Evolutionary conservation across 1,139 yeast species (phyloP), one percentile per base, ranked within the genome.

Genomic region (Hemisphaericaspora lyxosophila): DNA sequence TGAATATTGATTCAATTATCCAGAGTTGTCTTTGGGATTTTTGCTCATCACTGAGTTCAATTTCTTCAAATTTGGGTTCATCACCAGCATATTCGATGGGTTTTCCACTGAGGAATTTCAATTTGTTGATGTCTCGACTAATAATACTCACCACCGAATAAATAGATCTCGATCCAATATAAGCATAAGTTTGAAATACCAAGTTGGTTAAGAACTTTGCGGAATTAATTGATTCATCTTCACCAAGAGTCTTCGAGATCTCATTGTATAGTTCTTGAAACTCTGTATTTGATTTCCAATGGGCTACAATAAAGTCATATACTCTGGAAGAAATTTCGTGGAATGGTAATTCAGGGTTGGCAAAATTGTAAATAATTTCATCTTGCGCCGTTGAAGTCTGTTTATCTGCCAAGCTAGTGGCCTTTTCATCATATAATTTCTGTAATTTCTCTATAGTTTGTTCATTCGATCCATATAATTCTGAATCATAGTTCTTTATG

Each of bases 141-240:
- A 88, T 70, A 56, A 85, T 82, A 49, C 80, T 80, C 38, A 81
- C 82, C 29, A 89, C 89, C 41, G 95, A 95, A 17, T 95, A 86
- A 33, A 90, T 75, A 0, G 97, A 89, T 55, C 97, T 77, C 33
- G 88, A 84, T 18, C 97, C 97, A 44, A 89, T 81, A 52, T 81
- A 83, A 34, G 94, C 85, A 40, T 88, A 73, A 0, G 85, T 73
- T 53, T 87, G 90, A 48, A 84, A 72, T 17, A 89, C 62, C 19
- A 86, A 64, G 26, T 84, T 78, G 30, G 84, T 68, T 29, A 80
- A 57, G 43, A 82, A 73, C 60, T 48, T 73, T 66, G 48, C 77
- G 45, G 55, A 53, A 40, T 66, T 53, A 16, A 67, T 54, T 7
- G 22, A 5, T 9, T 33, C 33, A 3, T 61, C 61, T 5, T 16